A percentile compares a stretch with the other conserved stretches of the same genome.
phyloP scores from a whole-genome alignment of 2,329 filamentous ascomycete genomes.

The Aspergillus brunneoviolaceus region DNA sequence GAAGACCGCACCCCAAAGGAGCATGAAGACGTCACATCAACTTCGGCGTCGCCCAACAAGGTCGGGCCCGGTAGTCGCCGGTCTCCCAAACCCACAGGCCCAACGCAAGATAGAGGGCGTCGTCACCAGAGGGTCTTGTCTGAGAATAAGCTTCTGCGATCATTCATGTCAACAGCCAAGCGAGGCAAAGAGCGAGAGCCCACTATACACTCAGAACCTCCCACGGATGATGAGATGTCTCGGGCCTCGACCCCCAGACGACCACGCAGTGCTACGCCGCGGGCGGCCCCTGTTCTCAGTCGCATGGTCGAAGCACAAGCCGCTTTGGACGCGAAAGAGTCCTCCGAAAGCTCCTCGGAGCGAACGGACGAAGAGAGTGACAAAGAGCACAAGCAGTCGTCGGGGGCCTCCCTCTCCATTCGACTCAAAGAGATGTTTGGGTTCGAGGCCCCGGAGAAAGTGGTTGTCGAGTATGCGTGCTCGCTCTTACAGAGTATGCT shows the following conservation, averaged over 20 bases:
- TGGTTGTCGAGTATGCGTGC: constrained; percentile 88
- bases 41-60: constrained; percentile 5
- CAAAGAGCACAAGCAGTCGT: constrained; percentile 48
- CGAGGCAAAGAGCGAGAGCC: constrained; percentile 25
- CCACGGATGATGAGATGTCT: constrained; percentile 17
- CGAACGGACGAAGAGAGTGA: constrained; percentile 44
- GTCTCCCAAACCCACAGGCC: constrained; percentile 5
- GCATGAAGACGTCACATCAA: constrained; percentile 9
- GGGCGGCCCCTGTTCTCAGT: constrained; percentile 70
- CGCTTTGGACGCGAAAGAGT: constrained; percentile 48
- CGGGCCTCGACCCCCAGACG: constrained; percentile 22
- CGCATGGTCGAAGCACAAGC: constrained; percentile 72
- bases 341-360: constrained; percentile 21
- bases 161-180: constrained; percentile 57
- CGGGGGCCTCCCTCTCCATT: constrained; percentile 62
- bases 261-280: constrained; percentile 41
- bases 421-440: constrained; percentile 81
- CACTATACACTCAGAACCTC: constrained; percentile 20
- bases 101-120: constrained; percentile 37
- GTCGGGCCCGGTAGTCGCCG: background rate
- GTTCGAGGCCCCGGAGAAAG: constrained; percentile 77
- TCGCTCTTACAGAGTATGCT: constrained; percentile 90
- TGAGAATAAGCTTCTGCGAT: constrained; percentile 59
- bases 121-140: constrained; percentile 62
- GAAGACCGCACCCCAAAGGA: constrained; percentile 27